Evolutionary conservation across 805 yeast genomes (phyloP), one percentile per base, ranked within the genome.

Genomic region (Cyberlindnera maclurae): DNA sequence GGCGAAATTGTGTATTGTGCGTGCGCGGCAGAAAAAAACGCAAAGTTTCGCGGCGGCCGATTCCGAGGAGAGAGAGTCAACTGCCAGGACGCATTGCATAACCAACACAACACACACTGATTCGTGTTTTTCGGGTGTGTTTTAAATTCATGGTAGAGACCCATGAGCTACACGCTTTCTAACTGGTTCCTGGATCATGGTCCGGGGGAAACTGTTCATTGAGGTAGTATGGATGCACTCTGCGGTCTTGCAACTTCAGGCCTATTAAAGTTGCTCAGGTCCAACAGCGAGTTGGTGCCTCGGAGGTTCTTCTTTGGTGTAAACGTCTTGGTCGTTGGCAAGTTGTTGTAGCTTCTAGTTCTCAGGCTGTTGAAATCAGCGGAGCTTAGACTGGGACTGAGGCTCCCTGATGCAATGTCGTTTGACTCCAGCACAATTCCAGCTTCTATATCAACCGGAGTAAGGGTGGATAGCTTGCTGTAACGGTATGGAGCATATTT

Each of bases 311-410:
- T 49, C 34, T 44, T 51, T 17, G 51, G 42, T n/a, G 31, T 26
- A 15, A 43, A 42, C 33, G 41, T 29, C 15, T 43, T 18, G 34
- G n/a, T 9, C 39, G 16, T 13, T 24, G 40, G 52, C 13, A 52
- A 22, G 31, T 44, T 51, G 2, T 55, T 56, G 38, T 42, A 51
- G 31, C 48, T 41, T 38, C 57, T 45, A 1, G 57, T 51, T 39
- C 57, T 46, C 35, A 53, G 34, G 28, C 41, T 48, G 3, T 41
- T 33, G 4, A 48, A 36, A 15, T 43, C 49, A 9, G 41, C 10
- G 1, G 46, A 29, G 4, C 41, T 38, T 13, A 52, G 27, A 12
- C 52, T 43, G 3, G 57, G 55, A 33, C 52, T 46, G 34, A 42
- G 18, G 17, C 52, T 45, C 7, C 57, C 57, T 24, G 55, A 50